Base-by-base conservation (phyloP, 805 yeast species). In the Ogataea nitratoaversa region DNA sequence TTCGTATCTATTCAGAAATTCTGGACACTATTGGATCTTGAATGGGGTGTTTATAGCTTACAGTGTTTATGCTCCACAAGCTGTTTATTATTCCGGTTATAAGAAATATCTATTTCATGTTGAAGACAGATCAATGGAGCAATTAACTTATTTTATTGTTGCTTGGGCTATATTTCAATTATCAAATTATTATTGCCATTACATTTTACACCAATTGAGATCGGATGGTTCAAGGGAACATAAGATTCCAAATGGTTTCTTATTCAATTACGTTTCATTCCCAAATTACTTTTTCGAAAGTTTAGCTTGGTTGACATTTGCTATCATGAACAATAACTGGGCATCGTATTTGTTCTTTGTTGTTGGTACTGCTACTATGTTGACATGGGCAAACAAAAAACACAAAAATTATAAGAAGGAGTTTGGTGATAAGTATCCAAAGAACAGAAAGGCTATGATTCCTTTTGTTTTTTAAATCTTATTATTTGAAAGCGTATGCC, bases 231-330 rank as follows among this genome's bases (percentile, higher is more conserved):
- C 77, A 37, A 78, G 72, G 42, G 79, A 73, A 43, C 82, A 82
- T 49, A 74, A 68, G 36, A 82, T 84, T 52, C 95, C 98, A 18
- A 71, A 72, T 46, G 96, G 96, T 16, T 95, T 86, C 52, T 84
- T 91, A 8, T 93, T 93, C 59, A 72, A 77, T 44, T 63, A 71
- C 42, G 85, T 90, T 27, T 80, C 93, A n/a, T 84, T 88, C 62
- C 99, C 99, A 50, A 93, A 93, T 68, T 93, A 93, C 63, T 83
- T 88, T 51, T 91, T 89, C 61, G 99, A 93, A 70, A 67, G 77
- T 32, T 64, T 83, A 50, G 70, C 81, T 1, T 93, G 96, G 96
- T 57, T 82, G 1, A 63, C 73, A 20, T 79, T 82, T 54, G 77
- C 91, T 17, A 43, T 88, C 20, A 68, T 88, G 57, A 81, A 78